Evolutionary conservation across 2,329 filamentous ascomycete genomes (phyloP).

Genomic region (Macrophomina pseudophaseolina): DNA sequence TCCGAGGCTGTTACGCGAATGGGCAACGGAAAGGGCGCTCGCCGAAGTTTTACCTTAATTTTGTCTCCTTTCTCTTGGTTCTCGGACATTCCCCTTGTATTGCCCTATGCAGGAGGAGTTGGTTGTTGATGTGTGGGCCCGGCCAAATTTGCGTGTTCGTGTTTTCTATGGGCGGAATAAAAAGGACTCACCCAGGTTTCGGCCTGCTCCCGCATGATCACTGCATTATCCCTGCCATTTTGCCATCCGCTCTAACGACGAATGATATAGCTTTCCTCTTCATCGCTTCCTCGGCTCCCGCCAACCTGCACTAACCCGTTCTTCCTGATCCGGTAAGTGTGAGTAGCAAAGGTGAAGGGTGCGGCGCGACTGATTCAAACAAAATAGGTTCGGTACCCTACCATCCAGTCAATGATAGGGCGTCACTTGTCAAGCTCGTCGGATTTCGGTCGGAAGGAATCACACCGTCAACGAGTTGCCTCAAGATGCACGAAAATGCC

Average conservation of each 20-base stretch:
- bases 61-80: neutral
- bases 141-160: neutral
- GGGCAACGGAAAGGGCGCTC: neutral
- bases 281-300: neutral
- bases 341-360: neutral
- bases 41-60: conserved; percentile 9
- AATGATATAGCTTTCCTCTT: neutral
- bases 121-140: conserved; percentile 1
- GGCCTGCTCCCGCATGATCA: neutral
- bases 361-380: neutral
- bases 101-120: neutral
- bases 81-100: neutral
- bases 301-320: neutral
- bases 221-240: neutral
- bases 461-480: neutral
- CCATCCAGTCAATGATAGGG: neutral
- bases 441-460: too few relatives aligned
- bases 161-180: neutral
- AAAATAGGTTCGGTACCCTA: neutral
- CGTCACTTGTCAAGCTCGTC: neutral
- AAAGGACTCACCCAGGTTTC: neutral
- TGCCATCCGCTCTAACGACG: neutral
- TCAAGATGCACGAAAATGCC: too few relatives aligned
- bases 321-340: neutral
- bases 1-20: conserved; percentile 12